Evolutionary conservation across 2,329 filamentous ascomycete species (phyloP), one percentile per base, ranked within the genome.

Genomic region (Aspergillus pseudotamarii): DNA sequence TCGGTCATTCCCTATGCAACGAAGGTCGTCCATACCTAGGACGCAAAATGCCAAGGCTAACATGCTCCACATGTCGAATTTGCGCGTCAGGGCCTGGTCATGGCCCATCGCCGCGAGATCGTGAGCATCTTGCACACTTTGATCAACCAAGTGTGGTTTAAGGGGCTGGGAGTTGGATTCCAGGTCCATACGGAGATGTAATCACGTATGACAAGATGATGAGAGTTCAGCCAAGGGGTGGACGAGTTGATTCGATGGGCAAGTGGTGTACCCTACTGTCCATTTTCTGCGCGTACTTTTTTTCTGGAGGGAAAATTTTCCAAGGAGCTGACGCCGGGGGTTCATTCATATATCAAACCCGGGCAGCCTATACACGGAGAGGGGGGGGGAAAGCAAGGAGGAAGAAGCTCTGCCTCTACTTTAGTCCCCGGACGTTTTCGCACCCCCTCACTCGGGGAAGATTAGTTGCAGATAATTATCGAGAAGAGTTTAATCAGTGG

Each of bases 51-150:
- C 83, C 23, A 88, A 78, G 23, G 84, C 82, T 12, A 88, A 77
- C 84, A 88, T 86, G 72, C 84, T 86, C 82, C 80, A 83, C 8
- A 82, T 72, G 70, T 79, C 80, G 70, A 88, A 87, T 67, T 86
- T 81, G 14, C 80, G 76, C 11, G 75, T 73, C 36, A 82, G 69
- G 51, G 76, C 76, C 72, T 81, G 78, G 68, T 76, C 73, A 67
- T 81, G 79, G 65, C 80, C 80, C 67, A 81, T 72, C 11, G 73
- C 75, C 3, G 77, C 79, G 57, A 82, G 73, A 58, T 78, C 75
- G 51, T 72, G 74, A 23, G 78, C 79, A 78, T 81, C 79, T 64
- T 79, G 75, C 12, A 73, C 70, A 67, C 69, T 71, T 65, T 77
- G 74, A 59, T 78, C 73, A 66, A 69, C 68, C 60, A 73, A 72